phyloP scores from a whole-genome alignment of 768 basidiomycete genomes.

The Flagelloscypha sp. region DNA sequence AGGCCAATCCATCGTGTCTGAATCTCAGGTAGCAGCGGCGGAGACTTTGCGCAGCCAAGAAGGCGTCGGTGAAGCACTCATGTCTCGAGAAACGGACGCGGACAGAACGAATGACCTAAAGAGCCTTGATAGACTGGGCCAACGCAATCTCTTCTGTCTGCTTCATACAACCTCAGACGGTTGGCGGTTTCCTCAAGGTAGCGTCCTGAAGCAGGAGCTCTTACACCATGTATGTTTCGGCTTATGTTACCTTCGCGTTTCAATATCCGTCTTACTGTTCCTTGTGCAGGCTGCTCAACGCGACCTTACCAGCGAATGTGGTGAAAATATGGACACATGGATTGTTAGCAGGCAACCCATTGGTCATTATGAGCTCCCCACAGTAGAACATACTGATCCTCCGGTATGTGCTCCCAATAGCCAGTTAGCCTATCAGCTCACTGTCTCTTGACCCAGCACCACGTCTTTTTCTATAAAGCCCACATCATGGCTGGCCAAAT shows the following conservation, averaged over 20 bases:
- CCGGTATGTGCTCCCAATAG: constrained; percentile 18
- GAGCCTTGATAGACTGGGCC: constrained; percentile 74
- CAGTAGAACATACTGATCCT: constrained; percentile 21
- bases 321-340: constrained; percentile 87
- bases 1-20: no score
- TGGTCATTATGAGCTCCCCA: constrained; percentile 58
- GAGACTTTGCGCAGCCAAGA: constrained; percentile 49
- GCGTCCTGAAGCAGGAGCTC: constrained; percentile 52
- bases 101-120: constrained; percentile 55
- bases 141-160: constrained; percentile 85
- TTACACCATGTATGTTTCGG: constrained; percentile 61
- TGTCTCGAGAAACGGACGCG: constrained; percentile 52
- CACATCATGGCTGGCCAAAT: constrained; percentile 90
- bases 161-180: constrained; percentile 44
- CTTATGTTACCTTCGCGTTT: not conserved
- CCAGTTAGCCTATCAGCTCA: constrained; percentile 25
- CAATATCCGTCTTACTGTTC: not conserved
- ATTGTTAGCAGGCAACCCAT: constrained; percentile 86
- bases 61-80: constrained; percentile 54
- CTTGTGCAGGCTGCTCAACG: constrained; percentile 59
- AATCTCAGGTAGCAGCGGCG: constrained; percentile 42
- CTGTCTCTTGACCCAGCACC: constrained; percentile 34
- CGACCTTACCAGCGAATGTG: constrained; percentile 64
- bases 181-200: constrained; percentile 81
- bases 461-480: constrained; percentile 87